Conservation (phyloP, 2,329 filamentous ascomycete genomes). For the Gyromitra esculenta region DNA sequence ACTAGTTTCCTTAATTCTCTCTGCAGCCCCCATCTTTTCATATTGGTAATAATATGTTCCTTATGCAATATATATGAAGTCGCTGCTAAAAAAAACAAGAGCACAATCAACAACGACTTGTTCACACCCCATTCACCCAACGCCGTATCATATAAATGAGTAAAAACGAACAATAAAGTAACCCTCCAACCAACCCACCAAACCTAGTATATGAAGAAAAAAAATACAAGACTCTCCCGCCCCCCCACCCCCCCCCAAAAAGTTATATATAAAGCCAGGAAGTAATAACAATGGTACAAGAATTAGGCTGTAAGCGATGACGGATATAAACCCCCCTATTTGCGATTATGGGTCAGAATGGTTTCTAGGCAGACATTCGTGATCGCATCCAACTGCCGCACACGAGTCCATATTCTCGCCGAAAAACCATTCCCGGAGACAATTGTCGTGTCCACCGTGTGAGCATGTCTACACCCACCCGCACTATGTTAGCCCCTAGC, state of each 20-base stretch:
- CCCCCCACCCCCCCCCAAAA: background rate
- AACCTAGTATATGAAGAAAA: background rate
- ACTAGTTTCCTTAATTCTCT: too few relatives aligned
- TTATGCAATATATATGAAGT: slow-evolving; percentile 11
- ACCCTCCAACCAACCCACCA: background rate
- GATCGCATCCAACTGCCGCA: slow-evolving; percentile 55
- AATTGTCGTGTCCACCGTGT: slow-evolving; percentile 56
- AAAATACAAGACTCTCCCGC: background rate
- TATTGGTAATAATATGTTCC: background rate
- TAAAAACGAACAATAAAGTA: slow-evolving; percentile 3
- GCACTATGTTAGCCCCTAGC: background rate
- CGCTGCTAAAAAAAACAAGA: background rate
- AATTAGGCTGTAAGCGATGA: slow-evolving; percentile 4
- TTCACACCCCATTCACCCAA: slow-evolving; percentile 5
- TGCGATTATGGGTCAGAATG: slow-evolving; percentile 18
- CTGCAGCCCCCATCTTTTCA: background rate
- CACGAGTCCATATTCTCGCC: slow-evolving; percentile 55
- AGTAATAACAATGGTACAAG: slow-evolving; percentile 30
- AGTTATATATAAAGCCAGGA: slow-evolving; percentile 19
- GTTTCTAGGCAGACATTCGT: slow-evolving; percentile 52
- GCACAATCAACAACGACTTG: slow-evolving; percentile 1
- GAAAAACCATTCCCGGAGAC: slow-evolving; percentile 56
- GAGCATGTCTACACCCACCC: slow-evolving; percentile 52
- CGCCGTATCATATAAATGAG: slow-evolving; percentile 21
- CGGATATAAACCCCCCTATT: background rate